Base-by-base conservation (phyloP, 768 basidiomycete genomes). In the Thelephora ganbajun region DNA sequence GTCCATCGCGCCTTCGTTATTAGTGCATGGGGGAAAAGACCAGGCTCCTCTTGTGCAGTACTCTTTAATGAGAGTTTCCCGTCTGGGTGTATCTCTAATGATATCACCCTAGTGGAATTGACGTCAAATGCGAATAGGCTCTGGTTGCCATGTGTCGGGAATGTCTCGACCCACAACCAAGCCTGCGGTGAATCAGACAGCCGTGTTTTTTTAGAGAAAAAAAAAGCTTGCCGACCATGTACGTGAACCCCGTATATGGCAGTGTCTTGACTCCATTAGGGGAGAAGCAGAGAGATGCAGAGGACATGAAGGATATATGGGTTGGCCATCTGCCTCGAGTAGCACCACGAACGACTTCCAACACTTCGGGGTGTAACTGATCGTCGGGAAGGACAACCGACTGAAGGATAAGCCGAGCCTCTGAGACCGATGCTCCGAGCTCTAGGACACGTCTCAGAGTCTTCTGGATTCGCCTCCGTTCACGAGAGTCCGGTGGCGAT, bases 281-380 rank as follows among this genome's bases (percentile, higher is more conserved):
- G 1, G 63, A 61, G 30, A 80, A 58, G 3, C 68, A 64, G 5
- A 87, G 53, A 7, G 73, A 63, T 2, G 81, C 73, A 5, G 65
- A 59, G 1, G 71, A 70, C 57, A 79, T 77, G 54, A 89, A 64
- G 2, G 77, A 83, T 50, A 91, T 73, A 57, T 90, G 87, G 48
- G 79, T 74, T 0, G 83, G 77, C 88, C 87, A 90, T 33, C 77
- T 72, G 35, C 78, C 77, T 59, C 76, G 81, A 70, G 85, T 79
- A 2, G 76, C 78, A 42, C 73, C 70, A 6, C 82, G 74, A 46
- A 90, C 69, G 22, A 87, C 62, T 39, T 86, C 85, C 41, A 89
- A 59, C 33, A 85, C 69, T 43, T 84, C 83, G 5, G 63, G 57
- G 51, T 87, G 77, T 20, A 87, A 59, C 0, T 64, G 67, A 12